phyloP scores from a whole-genome alignment of 352 stramenopile genomes.

The Phytophthora foliorum region DNA sequence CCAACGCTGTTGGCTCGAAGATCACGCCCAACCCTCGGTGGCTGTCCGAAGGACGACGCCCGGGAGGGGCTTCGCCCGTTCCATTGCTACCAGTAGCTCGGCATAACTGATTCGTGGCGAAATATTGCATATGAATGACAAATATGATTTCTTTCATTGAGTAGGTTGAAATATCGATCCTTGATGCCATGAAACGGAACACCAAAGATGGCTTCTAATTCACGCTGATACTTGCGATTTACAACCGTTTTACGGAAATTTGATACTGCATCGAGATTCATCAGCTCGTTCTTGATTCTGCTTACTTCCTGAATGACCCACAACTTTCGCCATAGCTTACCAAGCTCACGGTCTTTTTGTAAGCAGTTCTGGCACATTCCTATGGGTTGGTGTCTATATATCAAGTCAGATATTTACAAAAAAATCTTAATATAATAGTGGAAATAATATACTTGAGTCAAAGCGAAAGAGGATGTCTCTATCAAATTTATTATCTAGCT shows the following conservation, averaged over 20 bases:
- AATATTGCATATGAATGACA: conserved; percentile 4
- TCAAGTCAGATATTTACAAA: conserved; percentile 5
- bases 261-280: conserved; percentile 13
- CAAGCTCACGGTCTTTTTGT: conserved; percentile 20
- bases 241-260: conserved; percentile 23
- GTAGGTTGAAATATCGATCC: conserved; percentile 17
- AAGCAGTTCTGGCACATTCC: conserved; percentile 8
- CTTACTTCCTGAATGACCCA: conserved; percentile 22
- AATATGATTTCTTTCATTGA: conserved; percentile 15
- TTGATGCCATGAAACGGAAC: conserved; percentile 22
- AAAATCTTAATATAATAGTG: background rate
- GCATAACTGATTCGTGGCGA: conserved; percentile 13
- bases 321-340: conserved; percentile 4
- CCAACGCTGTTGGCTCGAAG: too few species aligned
- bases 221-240: conserved; percentile 16
- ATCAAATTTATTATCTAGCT: conserved; percentile 14
- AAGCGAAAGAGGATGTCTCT: conserved; percentile 12
- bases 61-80: too few species aligned
- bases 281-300: conserved; percentile 24
- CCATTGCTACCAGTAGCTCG: conserved; percentile 13
- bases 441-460: conserved; percentile 5
- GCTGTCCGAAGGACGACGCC: too few species aligned
- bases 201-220: conserved; percentile 12
- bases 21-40: too few species aligned
- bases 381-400: background rate